These are phyloP conservation scores for Zygosaccharomyces rouxii DNA, from an alignment of 805 yeast genomes.

Conservation along the genomic window DNA sequence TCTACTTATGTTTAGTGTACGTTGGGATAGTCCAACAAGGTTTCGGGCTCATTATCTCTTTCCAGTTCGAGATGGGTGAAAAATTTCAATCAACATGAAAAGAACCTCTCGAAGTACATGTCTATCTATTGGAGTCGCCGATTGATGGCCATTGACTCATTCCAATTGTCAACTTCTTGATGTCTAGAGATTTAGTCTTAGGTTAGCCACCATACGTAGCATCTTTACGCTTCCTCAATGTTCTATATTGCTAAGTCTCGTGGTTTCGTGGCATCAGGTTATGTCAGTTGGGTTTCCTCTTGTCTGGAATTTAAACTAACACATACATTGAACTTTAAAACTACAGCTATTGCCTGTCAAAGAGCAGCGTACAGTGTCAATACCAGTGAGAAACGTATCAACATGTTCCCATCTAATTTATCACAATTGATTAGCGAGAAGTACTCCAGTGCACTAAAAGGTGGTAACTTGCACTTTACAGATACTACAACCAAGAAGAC, in stretches of 20 bases:
- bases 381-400: neutral
- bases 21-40: neutral
- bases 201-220: no score
- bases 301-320: neutral
- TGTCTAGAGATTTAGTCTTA: neutral
- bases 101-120: no score
- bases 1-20: no score
- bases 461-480: conserved; percentile 47
- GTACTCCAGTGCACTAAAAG: conserved; percentile 46
- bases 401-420: conserved; percentile 39
- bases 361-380: neutral
- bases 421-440: conserved; percentile 34
- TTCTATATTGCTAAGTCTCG: conserved; percentile 1
- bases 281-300: neutral
- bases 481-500: conserved; percentile 40
- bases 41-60: neutral
- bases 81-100: neutral
- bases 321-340: neutral
- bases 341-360: neutral
- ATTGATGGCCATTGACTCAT: neutral
- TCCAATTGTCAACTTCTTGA: no score
- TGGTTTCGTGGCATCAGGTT: conserved; percentile 5
- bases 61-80: conserved; percentile 3
- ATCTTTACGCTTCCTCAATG: neutral
- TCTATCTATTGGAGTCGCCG: neutral